These are phyloP conservation scores for Drechmeria coniospora DNA, from an alignment of 2,329 filamentous ascomycete genomes.

Conservation along the genomic window DNA sequence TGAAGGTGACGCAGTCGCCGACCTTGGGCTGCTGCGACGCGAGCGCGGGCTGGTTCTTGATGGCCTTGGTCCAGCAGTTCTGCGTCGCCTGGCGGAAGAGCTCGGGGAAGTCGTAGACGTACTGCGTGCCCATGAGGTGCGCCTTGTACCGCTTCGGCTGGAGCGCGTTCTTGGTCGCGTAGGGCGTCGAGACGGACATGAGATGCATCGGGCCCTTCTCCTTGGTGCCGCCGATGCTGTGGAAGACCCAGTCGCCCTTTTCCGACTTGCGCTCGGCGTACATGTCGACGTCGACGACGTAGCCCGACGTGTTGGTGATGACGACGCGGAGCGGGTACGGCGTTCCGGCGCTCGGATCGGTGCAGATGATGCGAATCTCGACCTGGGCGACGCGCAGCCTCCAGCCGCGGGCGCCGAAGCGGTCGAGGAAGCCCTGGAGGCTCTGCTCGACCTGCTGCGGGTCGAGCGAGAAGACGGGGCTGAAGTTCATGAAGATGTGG, in stretches of 20 bases:
- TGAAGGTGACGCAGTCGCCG: constrained; percentile 88
- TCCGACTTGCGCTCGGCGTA: constrained; percentile 97
- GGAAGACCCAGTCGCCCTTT: constrained; percentile 96
- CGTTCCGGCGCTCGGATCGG: constrained; percentile 66
- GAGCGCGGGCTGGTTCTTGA: constrained; percentile 57
- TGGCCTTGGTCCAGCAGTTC: constrained; percentile 74
- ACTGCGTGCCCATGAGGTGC: constrained; percentile 97
- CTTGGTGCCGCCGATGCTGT: constrained; percentile 87
- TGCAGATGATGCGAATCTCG: constrained; percentile 97
- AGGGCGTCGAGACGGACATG: constrained; percentile 77
- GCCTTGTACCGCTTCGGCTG: constrained; percentile 99
- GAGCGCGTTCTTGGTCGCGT: constrained; percentile 95
- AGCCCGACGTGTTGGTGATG: constrained; percentile 96
- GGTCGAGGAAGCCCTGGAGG: constrained; percentile 86
- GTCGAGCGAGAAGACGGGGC: constrained; percentile 82
- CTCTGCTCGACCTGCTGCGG: constrained; percentile 85
- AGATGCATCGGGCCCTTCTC: constrained; percentile 95
- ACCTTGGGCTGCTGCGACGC: constrained; percentile 67
- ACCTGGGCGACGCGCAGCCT: constrained; percentile 90
- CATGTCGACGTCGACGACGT: constrained; percentile 93
- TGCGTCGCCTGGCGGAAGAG: constrained; percentile 96
- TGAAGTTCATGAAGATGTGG: constrained; percentile 99
- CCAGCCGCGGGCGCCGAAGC: constrained; percentile 90
- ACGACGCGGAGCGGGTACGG: constrained; percentile 89
- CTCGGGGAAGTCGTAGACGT: constrained; percentile 99